Percentiles rank a stretch among this genome's conserved stretches.
phyloP scores from a whole-genome alignment of 2,329 filamentous ascomycete species.

The Colletotrichum spaethianum region DNA sequence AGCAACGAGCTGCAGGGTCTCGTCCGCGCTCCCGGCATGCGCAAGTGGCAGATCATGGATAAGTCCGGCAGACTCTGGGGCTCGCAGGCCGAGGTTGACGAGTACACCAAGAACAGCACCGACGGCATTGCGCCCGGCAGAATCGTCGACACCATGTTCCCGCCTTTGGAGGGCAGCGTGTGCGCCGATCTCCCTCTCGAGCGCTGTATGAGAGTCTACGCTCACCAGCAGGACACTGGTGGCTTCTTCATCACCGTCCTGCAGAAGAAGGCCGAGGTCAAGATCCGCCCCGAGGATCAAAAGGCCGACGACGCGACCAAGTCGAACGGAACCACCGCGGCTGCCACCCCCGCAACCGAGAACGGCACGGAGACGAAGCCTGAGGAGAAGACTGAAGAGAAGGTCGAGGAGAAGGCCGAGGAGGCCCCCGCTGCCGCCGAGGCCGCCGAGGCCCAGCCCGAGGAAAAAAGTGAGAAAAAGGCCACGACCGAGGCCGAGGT shows the following conservation, averaged over 20 bases:
- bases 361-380: slow-evolving; percentile 23
- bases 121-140: slow-evolving; percentile 74
- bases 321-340: slow-evolving; percentile 39
- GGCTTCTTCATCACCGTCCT: slow-evolving; percentile 98
- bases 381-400: slow-evolving; percentile 32
- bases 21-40: slow-evolving; percentile 83
- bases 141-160: slow-evolving; percentile 88
- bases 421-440: background rate
- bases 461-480: slow-evolving; percentile 21
- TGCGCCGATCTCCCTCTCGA: slow-evolving; percentile 82
- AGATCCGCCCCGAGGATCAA: slow-evolving; percentile 69
- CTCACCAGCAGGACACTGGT: slow-evolving; percentile 95
- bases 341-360: slow-evolving; percentile 40
- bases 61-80: slow-evolving; percentile 85
- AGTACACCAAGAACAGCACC: slow-evolving; percentile 73
- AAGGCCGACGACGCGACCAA: slow-evolving; percentile 67
- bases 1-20: slow-evolving; percentile 82
- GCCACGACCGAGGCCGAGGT: slow-evolving; percentile 32
- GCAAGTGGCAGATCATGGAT: slow-evolving; percentile 92
- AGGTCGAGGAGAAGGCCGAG: slow-evolving; percentile 35
- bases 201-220: slow-evolving; percentile 93
- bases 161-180: slow-evolving; percentile 67
- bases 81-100: slow-evolving; percentile 85
- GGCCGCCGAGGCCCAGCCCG: slow-evolving; percentile 17
- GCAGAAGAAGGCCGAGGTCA: slow-evolving; percentile 91